Percentiles rank a stretch among this genome's conserved stretches.
Conservation (phyloP, 768 basidiomycete species). For the Calocera viscosa region DNA sequence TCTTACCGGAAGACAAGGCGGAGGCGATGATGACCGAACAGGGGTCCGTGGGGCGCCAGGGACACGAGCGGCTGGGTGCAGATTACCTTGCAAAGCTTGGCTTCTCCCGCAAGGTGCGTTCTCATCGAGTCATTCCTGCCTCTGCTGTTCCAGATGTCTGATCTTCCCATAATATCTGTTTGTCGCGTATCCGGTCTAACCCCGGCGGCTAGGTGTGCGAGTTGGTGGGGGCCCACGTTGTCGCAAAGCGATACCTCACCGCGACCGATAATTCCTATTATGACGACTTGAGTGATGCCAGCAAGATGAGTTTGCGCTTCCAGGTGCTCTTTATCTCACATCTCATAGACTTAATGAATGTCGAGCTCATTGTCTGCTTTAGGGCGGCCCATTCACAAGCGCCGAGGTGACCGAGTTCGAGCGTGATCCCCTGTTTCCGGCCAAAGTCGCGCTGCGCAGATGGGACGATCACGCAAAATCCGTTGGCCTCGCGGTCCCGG, state of each 20-base stretch:
- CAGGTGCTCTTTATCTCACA: constrained; percentile 7
- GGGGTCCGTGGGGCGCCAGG: constrained; percentile 11
- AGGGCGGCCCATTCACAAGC: constrained; percentile 14
- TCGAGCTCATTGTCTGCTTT: background rate
- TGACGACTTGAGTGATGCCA: constrained; percentile 9
- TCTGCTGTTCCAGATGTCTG: background rate
- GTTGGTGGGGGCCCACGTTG: constrained; percentile 14
- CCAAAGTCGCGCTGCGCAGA: constrained; percentile 14
- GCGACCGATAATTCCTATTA: background rate
- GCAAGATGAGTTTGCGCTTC: constrained; percentile 5
- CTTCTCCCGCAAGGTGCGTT: constrained; percentile 12
- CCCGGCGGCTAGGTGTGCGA: background rate
- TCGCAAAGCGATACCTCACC: constrained; percentile 13
- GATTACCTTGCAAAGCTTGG: constrained; percentile 11
- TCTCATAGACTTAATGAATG: too few species aligned
- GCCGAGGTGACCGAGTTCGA: constrained; percentile 14
- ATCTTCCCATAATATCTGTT: background rate
- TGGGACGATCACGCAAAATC: constrained; percentile 16
- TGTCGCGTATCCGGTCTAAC: background rate
- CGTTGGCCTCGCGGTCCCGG: constrained; percentile 8
- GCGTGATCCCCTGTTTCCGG: constrained; percentile 11
- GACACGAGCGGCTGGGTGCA: constrained; percentile 14
- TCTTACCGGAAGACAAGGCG: constrained; percentile 8
- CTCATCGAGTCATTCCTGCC: background rate
- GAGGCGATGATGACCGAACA: constrained; percentile 10